phyloP scores from a whole-genome alignment of 495 filamentous ascomycete species.

The Daldinia grandis region DNA sequence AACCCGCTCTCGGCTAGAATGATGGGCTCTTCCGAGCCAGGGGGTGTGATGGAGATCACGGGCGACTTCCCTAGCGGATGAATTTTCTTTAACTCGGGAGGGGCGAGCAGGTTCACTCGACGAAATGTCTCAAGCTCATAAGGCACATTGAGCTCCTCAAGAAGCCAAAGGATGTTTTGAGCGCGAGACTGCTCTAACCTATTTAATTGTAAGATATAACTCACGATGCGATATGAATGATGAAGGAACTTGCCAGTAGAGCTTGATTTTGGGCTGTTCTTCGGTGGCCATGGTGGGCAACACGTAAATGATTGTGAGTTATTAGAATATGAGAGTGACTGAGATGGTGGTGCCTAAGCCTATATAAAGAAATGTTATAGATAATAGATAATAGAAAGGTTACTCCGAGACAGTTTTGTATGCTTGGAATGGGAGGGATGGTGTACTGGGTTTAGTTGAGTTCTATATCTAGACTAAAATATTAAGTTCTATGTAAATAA shows the following conservation, averaged over 20 bases:
- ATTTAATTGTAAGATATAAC: constrained; percentile 13
- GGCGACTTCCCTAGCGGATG: constrained; percentile 90
- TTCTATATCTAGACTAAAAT: background rate
- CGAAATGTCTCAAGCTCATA: constrained; percentile 82
- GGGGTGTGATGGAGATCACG: constrained; percentile 65
- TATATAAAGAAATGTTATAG: background rate
- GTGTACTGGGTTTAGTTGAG: background rate
- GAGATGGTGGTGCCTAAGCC: background rate
- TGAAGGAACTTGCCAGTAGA: constrained; percentile 70
- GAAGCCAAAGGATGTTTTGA: constrained; percentile 87
- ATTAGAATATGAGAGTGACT: background rate
- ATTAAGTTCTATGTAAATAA: too few relatives aligned
- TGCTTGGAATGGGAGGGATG: constrained; percentile 2
- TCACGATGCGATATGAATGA: background rate
- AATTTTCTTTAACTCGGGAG: constrained; percentile 73
- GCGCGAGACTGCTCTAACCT: constrained; percentile 83
- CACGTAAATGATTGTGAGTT: background rate
- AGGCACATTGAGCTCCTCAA: constrained; percentile 81
- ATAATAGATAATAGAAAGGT: background rate
- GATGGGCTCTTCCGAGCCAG: constrained; percentile 57
- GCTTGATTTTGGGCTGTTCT: constrained; percentile 69
- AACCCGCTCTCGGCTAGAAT: constrained; percentile 82
- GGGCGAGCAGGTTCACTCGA: constrained; percentile 69
- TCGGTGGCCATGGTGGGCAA: constrained; percentile 39
- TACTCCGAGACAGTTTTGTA: background rate